A percentile compares a stretch with the other conserved stretches of the same genome.
phyloP scores from a whole-genome alignment of 2,329 filamentous ascomycete species.

The Paecilomyces fulvus region DNA sequence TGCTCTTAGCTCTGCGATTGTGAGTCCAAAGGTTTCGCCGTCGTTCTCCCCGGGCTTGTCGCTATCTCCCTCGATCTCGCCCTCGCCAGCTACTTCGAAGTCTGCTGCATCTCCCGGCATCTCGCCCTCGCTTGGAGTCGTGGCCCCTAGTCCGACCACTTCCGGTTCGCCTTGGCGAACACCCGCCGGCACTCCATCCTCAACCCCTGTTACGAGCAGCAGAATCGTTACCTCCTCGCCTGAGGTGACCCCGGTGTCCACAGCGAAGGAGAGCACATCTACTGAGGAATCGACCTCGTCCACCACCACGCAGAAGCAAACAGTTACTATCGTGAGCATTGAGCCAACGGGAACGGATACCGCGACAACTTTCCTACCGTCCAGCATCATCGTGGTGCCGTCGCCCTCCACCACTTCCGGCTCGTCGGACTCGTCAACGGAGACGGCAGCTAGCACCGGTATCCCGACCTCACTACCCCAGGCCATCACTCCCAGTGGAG shows the following conservation, averaged over 20 bases:
- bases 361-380: constrained; percentile 10
- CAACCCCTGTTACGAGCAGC: not conserved
- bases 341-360: constrained; percentile 2
- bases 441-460: constrained; percentile 35
- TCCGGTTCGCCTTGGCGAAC: not conserved
- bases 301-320: not conserved
- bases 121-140: not conserved
- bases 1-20: not conserved
- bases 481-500: constrained; percentile 63
- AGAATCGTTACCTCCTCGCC: not conserved
- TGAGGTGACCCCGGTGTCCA: constrained; percentile 1
- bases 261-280: constrained; percentile 11
- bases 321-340: not conserved
- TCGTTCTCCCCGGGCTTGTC: not conserved
- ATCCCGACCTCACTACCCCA: constrained; percentile 62
- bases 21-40: not conserved
- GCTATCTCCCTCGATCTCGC: not conserved
- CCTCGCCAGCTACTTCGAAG: not conserved
- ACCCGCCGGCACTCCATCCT: not conserved
- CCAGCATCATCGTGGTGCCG: constrained; percentile 12
- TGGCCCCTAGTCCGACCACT: not conserved
- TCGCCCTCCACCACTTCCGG: constrained; percentile 9
- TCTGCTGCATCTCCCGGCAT: not conserved
- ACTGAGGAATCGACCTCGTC: not conserved
- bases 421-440: constrained; percentile 12